These are phyloP conservation scores for Pleurotus citrinopileatus DNA, from an alignment of 768 basidiomycete genomes.

Conservation along the genomic window DNA sequence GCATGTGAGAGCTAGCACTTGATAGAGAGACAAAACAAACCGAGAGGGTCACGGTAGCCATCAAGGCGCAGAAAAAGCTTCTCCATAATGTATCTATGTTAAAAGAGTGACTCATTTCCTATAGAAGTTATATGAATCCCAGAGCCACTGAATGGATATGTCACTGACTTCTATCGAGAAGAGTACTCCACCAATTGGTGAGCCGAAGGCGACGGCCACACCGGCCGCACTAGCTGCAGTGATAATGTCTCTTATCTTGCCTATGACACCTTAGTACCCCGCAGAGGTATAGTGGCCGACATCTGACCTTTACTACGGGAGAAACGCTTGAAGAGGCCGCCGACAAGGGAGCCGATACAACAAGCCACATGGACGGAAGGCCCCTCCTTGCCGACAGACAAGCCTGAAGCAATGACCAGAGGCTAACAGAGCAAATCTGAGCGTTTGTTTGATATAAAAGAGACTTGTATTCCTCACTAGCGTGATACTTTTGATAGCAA, in stretches of 20 bases:
- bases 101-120: conserved; percentile 99
- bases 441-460: background rate
- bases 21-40: conserved; percentile 48
- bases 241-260: conserved; percentile 85
- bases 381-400: conserved; percentile 97
- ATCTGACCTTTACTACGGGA: conserved; percentile 80
- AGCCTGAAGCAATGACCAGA: conserved; percentile 92
- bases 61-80: conserved; percentile 95
- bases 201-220: conserved; percentile 97
- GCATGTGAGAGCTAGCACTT: background rate
- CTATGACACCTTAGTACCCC: conserved; percentile 25
- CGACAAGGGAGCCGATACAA: conserved; percentile 89
- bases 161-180: conserved; percentile 91
- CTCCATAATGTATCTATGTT: conserved; percentile 99
- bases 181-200: conserved; percentile 95
- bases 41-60: conserved; percentile 93
- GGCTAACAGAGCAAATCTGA: conserved; percentile 52
- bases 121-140: conserved; percentile 5
- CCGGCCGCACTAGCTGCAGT: conserved; percentile 97
- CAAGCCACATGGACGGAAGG: conserved; percentile 98
- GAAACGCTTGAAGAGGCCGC: conserved; percentile 77
- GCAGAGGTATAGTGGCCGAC: background rate
- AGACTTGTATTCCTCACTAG: too few relatives aligned
- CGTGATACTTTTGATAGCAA: conserved; percentile 91
- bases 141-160: conserved; percentile 3